phyloP scores from a whole-genome alignment of 768 basidiomycete species.

The Chiua virens region DNA sequence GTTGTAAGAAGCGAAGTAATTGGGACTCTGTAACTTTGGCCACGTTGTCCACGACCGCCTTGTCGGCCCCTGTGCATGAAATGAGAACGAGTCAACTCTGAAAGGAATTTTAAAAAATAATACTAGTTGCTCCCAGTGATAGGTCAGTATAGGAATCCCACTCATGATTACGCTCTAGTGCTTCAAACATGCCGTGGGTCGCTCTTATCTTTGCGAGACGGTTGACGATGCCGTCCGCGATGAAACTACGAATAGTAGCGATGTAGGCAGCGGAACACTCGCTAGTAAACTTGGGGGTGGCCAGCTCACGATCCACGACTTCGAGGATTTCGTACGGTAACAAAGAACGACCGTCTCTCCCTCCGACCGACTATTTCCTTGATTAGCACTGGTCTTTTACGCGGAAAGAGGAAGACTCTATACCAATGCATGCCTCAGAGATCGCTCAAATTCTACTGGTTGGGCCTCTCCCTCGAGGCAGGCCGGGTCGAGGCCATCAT shows the following conservation, averaged over 20 bases:
- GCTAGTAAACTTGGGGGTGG: constrained; percentile 54
- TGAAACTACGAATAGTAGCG: constrained; percentile 66
- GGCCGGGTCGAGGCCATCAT: constrained; percentile 96
- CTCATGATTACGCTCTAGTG: constrained; percentile 67
- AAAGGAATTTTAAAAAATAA: constrained; percentile 21
- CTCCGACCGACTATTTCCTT: constrained; percentile 57
- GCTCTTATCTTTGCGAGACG: constrained; percentile 67
- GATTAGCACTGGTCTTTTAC: constrained; percentile 6
- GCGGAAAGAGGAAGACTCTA: constrained; percentile 15
- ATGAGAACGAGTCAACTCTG: background rate
- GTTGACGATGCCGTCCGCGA: constrained; percentile 62
- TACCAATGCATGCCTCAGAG: constrained; percentile 84
- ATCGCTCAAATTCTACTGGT: constrained; percentile 86
- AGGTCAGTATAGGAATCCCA: constrained; percentile 80
- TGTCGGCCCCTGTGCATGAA: constrained; percentile 52
- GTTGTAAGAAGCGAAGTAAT: constrained; percentile 73
- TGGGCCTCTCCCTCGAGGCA: constrained; percentile 94
- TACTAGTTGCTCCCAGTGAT: constrained; percentile 72
- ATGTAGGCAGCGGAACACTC: constrained; percentile 76
- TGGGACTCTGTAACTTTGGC: constrained; percentile 86
- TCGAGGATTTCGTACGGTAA: constrained; percentile 86
- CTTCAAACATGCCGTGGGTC: constrained; percentile 81
- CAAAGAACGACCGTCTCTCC: constrained; percentile 59
- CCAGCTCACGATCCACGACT: constrained; percentile 63
- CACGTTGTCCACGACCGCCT: constrained; percentile 82